phyloP scores from a whole-genome alignment of 176 grass and related monocot species.

The barley (Hordeum vulgare) region MorexV3_pseudomolecules_assembly NC_058520.1:551314790-551315289 shows the following conservation, averaged over 20 bases:
- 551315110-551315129: background rate
- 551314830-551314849: background rate
- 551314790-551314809: background rate
- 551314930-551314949: conserved; percentile 54
- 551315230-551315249: background rate
- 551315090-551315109: background rate
- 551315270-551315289: no score
- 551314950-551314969: conserved; percentile 25
- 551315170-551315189: background rate
- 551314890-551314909: conserved; percentile 62
- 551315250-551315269: no score
- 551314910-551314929: conserved; percentile 50
- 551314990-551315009: background rate
- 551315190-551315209: background rate
- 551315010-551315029: background rate
- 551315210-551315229: background rate
- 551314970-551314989: conserved; percentile 34
- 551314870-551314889: conserved; percentile 58
- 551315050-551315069: no score
- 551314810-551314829: background rate
- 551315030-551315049: background rate
- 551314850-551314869: conserved; percentile 34
- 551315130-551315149: background rate
- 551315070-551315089: background rate
- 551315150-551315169: background rate